Evolutionary conservation across 495 filamentous ascomycete species (phyloP).

Genomic region (Rhizodiscina lignyota): DNA sequence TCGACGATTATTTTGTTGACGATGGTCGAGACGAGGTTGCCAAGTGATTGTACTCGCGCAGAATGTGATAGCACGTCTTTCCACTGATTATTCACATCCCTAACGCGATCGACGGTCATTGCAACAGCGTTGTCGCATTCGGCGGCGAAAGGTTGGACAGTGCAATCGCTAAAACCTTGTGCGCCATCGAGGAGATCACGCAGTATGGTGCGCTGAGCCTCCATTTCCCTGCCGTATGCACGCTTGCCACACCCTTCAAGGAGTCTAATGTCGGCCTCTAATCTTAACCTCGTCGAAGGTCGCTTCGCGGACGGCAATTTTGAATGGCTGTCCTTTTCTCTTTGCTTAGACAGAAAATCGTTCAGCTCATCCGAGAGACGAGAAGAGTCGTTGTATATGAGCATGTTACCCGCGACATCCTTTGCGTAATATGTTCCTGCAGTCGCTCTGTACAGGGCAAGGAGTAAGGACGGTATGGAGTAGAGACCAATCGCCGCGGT

Average conservation of each 20-base stretch:
- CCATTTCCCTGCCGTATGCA: conserved; percentile 76
- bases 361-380: conserved; percentile 58
- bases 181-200: conserved; percentile 70
- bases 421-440: conserved; percentile 63
- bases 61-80: conserved; percentile 63
- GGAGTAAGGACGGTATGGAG: conserved; percentile 61
- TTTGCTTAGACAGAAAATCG: conserved; percentile 28
- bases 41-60: conserved; percentile 69
- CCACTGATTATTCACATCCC: conserved; percentile 57
- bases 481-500: conserved; percentile 61
- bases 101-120: conserved; percentile 48
- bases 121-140: conserved; percentile 58
- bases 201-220: conserved; percentile 65
- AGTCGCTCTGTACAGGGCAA: conserved; percentile 84
- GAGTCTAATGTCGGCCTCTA: conserved; percentile 53
- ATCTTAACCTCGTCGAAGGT: conserved; percentile 30
- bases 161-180: conserved; percentile 46
- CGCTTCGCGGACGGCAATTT: conserved; percentile 25
- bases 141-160: conserved; percentile 39
- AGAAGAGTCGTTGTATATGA: conserved; percentile 79
- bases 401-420: conserved; percentile 62
- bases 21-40: conserved; percentile 63
- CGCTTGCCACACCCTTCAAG: conserved; percentile 68
- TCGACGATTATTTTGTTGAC: conserved; percentile 70
- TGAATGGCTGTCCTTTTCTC: neutral